Evolutionary conservation across 371 early-diverging fungal species (phyloP).

Genomic region (Chytridium lagenaria): DNA sequence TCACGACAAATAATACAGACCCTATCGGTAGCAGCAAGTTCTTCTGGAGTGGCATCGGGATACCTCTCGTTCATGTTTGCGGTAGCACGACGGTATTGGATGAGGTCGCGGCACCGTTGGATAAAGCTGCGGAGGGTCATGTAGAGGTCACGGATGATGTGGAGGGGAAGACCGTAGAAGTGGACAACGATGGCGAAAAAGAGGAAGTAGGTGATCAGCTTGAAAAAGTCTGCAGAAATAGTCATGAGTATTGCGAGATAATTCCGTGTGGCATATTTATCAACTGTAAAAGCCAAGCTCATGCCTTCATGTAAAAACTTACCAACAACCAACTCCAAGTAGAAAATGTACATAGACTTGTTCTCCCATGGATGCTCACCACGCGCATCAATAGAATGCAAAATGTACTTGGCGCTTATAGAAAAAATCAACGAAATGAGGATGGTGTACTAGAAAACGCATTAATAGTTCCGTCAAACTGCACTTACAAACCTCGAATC

Average conservation of each 20-base stretch:
- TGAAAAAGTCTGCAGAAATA: slow-evolving; percentile 74
- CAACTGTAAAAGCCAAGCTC: no score
- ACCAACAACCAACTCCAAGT: slow-evolving; percentile 82
- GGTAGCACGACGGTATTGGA: slow-evolving; percentile 91
- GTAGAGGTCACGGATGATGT: slow-evolving; percentile 95
- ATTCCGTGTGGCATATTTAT: no score
- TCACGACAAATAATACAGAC: slow-evolving; percentile 97
- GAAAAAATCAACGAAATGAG: slow-evolving; percentile 75
- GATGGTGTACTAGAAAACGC: slow-evolving; percentile 76
- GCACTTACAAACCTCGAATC: slow-evolving; percentile 78
- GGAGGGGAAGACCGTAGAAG: slow-evolving; percentile 83
- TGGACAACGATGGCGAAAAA: slow-evolving; percentile 86
- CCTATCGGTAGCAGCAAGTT: slow-evolving; percentile 80
- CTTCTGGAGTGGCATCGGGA: slow-evolving; percentile 84
- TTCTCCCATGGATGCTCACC: slow-evolving; percentile 92
- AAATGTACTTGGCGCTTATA: slow-evolving; percentile 77
- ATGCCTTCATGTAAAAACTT: no score
- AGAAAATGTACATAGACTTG: slow-evolving; percentile 90
- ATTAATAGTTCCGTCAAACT: neutral
- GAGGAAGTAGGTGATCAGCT: slow-evolving; percentile 80
- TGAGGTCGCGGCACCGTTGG: slow-evolving; percentile 82
- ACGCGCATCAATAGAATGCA: slow-evolving; percentile 84
- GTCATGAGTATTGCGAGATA: no score
- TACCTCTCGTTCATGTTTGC: slow-evolving; percentile 94
- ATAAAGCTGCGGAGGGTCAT: slow-evolving; percentile 89